Evolutionary conservation across 2,329 filamentous ascomycete genomes (phyloP), one percentile per base, ranked within the genome.

Genomic region (Parascedosporium putredinis): DNA sequence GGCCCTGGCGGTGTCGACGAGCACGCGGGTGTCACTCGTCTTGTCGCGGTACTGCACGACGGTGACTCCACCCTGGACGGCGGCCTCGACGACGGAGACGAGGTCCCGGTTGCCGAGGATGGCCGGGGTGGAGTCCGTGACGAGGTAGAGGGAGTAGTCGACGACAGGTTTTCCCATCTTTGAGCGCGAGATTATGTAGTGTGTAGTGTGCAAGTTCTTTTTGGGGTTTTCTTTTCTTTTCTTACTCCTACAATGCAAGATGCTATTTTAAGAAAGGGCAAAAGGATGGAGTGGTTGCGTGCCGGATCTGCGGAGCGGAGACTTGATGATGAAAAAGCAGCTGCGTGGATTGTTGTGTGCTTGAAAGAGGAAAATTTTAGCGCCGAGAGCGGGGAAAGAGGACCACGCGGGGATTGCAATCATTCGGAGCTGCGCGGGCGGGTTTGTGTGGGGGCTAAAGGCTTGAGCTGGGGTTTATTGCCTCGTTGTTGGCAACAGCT

Each of bases 31-130:
- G 58, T 90, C 84, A 60, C 80, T 83, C 38, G 74, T 80, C 70
- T 97, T 96, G 71, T 96, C 89, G 63, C 91, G 81, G 62, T 91
- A 90, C 69, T 97, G 91, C 31, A 97, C 86, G 43, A 93, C 72
- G 2, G 86, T 91, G 40, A 86, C 87, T 71, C 88, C 88, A 64
- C 88, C 89, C 62, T 78, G 71, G 47, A 95, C 66, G 18, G 89
- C 85, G 43, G 79, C 75, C 59, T 84, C 81, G 49, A 96, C 89
- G 1, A 95, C 83, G 8, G 76, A 58, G 52, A 79, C 76, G 33
- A 96, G 73, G 62, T 88, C 76, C 57, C 76, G 78, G 54, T 75
- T 69, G 50, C 86, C 86, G 40, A 96, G 80, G 57, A 95, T 88
- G 29, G 81, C 80, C 12, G 84, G 78, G n/a, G 89, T 95, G 47